Evolutionary conservation across 106 monocot genomes (phyloP), one percentile per base, ranked within the genome.

Genomic region (Posidonia australis): DNA sequence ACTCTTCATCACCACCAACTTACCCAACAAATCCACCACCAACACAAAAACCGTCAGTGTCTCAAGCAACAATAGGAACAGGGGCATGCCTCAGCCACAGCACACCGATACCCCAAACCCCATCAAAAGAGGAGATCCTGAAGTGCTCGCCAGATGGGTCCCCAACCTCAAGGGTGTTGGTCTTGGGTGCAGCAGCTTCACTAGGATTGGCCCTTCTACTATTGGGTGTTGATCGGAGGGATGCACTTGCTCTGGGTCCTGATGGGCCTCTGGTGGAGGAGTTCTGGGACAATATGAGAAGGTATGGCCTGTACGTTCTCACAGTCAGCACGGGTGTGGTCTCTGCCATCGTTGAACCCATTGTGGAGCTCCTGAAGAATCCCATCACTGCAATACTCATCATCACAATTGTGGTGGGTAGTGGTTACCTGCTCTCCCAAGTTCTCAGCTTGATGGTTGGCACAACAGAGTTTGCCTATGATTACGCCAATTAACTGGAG

Each of bases 201-300:
- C 43, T 60, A 10, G 63, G 72, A 9, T 21, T 63, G 21, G 72
- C 62, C 13, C 44, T 53, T 13, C 22, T 63, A 17, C 25, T 72
- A n/a, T 6, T 54, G 52, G 53, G 49, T 12, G 48, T 30, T 17
- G 54, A 69, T 14, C 62, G 46, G 70, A 46, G 22, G 30, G 70
- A 43, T 47, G 76, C 76, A 13, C 32, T 45, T 55, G 76, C 70
- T 23, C 31, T 86, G 47, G 90, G 94, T 5, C 90, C 94, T 14
- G 90, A 90, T 58, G 94, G 93, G 17, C 93, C 93, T 5, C 51
- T 94, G 71, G 70, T 83, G 55, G 89, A 66, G 56, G 94, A 96
- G 69, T 90, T 96, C 62, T 96, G 94, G 94, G 94, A 96, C 58
- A 96, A 96, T 68, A 60, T 96, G 78, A 77, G 90, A 74, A 77